Evolutionary conservation across 306 rosid genomes (phyloP).

Genomic region (Purshia tridentata): DNA sequence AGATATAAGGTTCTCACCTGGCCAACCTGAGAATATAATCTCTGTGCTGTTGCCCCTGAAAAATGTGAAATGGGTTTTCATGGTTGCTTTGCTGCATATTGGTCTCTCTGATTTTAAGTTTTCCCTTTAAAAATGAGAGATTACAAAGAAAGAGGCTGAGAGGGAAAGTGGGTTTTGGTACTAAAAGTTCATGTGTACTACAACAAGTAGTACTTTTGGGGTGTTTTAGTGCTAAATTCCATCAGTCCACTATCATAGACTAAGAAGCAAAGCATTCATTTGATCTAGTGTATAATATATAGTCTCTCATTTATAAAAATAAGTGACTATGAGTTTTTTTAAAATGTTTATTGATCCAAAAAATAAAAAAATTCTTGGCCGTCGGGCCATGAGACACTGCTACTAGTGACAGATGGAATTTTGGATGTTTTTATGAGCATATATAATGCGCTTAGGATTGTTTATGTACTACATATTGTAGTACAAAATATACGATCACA

Average conservation of each 20-base stretch:
- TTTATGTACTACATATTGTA: too few relatives aligned
- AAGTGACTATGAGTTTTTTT: too few relatives aligned
- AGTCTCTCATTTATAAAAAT: too few relatives aligned
- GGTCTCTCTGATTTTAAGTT: not conserved
- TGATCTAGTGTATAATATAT: too few relatives aligned
- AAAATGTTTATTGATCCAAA: too few relatives aligned
- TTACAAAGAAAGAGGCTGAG: not conserved
- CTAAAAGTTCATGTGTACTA: not conserved
- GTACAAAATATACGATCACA: too few relatives aligned
- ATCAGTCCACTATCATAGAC: not conserved
- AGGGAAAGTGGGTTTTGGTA: not conserved
- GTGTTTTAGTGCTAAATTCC: not conserved
- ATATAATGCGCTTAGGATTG: too few relatives aligned
- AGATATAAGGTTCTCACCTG: conserved; percentile 7
- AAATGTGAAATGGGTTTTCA: conserved; percentile 18
- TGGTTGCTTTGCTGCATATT: not conserved
- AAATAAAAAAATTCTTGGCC: too few relatives aligned
- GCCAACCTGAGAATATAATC: conserved; percentile 18
- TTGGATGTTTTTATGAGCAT: too few relatives aligned
- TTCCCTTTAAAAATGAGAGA: not conserved
- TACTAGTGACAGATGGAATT: too few relatives aligned
- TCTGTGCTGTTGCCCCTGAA: conserved; percentile 15
- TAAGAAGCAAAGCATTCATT: too few relatives aligned
- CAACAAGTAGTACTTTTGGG: not conserved
- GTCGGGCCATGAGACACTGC: too few relatives aligned